A percentile compares a stretch with the other conserved stretches of the same genome.
phyloP scores from a whole-genome alignment of 768 basidiomycete species.

The Calocybe cyanea region DNA sequence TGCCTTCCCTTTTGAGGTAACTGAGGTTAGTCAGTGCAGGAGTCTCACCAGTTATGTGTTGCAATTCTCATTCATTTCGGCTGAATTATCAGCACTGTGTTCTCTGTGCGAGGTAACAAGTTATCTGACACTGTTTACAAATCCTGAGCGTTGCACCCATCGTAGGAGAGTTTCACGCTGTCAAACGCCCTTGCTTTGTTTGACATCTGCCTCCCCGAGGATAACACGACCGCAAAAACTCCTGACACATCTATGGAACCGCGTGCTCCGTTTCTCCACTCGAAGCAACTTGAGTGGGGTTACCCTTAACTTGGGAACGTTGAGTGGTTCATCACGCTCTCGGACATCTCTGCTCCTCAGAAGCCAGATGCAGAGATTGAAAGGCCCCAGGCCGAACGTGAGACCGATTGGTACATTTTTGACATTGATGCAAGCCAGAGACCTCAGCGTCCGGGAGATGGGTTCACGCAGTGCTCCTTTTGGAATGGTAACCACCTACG shows the following conservation, averaged over 20 bases:
- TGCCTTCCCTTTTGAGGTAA: too few species aligned
- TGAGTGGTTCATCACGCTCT: conserved; percentile 38
- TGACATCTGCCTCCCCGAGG: conserved; percentile 22
- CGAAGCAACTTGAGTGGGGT: conserved; percentile 46
- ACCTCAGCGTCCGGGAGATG: not conserved
- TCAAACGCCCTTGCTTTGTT: conserved; percentile 39
- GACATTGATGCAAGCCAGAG: not conserved
- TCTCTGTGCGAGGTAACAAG: conserved; percentile 21
- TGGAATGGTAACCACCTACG: too few species aligned
- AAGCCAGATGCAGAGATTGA: conserved; percentile 3
- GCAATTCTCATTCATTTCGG: too few species aligned
- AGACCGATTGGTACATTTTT: conserved; percentile 1
- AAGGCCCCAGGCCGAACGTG: not conserved
- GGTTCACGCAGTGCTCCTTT: not conserved
- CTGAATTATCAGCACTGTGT: conserved; percentile 18
- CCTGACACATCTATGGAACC: not conserved
- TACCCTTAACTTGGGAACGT: conserved; percentile 39
- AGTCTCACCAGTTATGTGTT: too few species aligned
- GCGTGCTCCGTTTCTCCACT: conserved; percentile 30
- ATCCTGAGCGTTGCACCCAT: conserved; percentile 32
- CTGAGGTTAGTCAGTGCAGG: too few species aligned
- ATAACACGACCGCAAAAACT: not conserved
- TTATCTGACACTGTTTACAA: conserved; percentile 36
- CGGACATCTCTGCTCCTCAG: conserved; percentile 26
- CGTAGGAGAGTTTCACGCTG: conserved; percentile 39